Conservation (phyloP, 495 filamentous ascomycete genomes). For the Staphylotrichum longicolle region DNA sequence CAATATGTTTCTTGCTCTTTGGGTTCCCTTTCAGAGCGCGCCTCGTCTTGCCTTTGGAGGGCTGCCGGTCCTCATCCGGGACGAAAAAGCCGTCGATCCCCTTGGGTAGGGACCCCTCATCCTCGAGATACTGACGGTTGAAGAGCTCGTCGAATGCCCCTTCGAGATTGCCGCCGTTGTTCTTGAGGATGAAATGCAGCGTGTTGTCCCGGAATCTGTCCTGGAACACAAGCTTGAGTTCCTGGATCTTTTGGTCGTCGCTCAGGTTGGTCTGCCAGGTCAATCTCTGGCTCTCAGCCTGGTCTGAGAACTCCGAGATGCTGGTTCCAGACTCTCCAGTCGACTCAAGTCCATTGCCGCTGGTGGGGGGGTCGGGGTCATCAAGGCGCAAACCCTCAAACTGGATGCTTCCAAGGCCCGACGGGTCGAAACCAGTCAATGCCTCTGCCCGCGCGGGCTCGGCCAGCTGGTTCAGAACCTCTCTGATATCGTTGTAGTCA, state of each 20-base stretch:
- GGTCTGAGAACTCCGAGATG: slow-evolving; percentile 34
- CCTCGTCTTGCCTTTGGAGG: slow-evolving; percentile 46
- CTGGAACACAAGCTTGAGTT: slow-evolving; percentile 68
- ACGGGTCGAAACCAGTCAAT: slow-evolving; percentile 72
- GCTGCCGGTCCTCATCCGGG: slow-evolving; percentile 36
- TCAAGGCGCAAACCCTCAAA: slow-evolving; percentile 19
- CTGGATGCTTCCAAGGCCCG: slow-evolving; percentile 54
- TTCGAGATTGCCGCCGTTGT: slow-evolving; percentile 59
- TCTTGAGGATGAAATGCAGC: slow-evolving; percentile 62
- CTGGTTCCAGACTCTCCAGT: slow-evolving; percentile 28
- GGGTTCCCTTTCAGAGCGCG: slow-evolving; percentile 8
- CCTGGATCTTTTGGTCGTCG: slow-evolving; percentile 54
- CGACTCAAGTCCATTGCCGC: slow-evolving; percentile 16
- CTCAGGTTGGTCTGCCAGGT: slow-evolving; percentile 47
- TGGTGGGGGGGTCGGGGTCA: slow-evolving; percentile 24
- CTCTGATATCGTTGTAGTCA: slow-evolving; percentile 64
- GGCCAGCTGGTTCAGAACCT: slow-evolving; percentile 58
- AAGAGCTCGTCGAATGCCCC: slow-evolving; percentile 78
- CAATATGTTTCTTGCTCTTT: slow-evolving; percentile 21
- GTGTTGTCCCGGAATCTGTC: slow-evolving; percentile 56
- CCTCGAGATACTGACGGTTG: slow-evolving; percentile 68
- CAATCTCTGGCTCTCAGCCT: slow-evolving; percentile 22
- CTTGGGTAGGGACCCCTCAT: slow-evolving; percentile 57
- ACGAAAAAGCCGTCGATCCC: slow-evolving; percentile 78
- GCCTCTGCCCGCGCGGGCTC: slow-evolving; percentile 62